A percentile compares a stretch with the other conserved stretches of the same genome.
phyloP scores from a whole-genome alignment of 148 eudicot genomes.

The Nyssa sinensis region DNA sequence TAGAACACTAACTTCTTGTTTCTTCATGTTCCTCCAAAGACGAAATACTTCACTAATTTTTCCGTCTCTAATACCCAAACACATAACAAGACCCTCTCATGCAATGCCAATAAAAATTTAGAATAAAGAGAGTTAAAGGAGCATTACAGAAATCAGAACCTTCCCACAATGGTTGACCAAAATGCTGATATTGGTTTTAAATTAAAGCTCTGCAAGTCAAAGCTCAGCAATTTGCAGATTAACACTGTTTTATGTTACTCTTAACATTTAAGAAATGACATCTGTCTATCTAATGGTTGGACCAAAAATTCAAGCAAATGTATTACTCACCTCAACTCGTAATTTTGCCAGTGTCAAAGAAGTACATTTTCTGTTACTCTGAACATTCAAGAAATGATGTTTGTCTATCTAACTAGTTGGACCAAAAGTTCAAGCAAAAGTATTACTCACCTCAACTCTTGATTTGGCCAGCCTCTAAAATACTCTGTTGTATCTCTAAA shows the following conservation, averaged over 20 bases:
- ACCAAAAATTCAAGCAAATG: neutral
- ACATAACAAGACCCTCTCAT: neutral
- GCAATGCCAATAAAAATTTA: neutral
- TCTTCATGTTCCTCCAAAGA: neutral
- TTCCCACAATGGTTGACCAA: conserved; percentile 4
- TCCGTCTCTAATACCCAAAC: neutral
- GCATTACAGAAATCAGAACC: neutral
- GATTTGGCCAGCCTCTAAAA: conserved; percentile 84
- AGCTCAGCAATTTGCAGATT: too few species aligned
- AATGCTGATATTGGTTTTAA: neutral
- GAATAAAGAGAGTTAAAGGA: neutral
- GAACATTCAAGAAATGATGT: neutral
- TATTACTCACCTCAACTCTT: conserved; percentile 69
- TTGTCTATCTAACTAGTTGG: neutral
- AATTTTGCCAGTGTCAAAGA: conserved; percentile 52
- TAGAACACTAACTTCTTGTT: neutral
- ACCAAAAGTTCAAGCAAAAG: neutral
- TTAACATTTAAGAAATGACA: neutral
- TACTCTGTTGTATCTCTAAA: conserved; percentile 57
- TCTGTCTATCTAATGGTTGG: neutral
- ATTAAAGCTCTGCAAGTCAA: neutral
- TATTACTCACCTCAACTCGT: conserved; percentile 69
- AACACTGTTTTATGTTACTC: neutral
- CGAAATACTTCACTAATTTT: conserved; percentile 1
- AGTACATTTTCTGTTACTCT: neutral